phyloP scores from a whole-genome alignment of 2,329 filamentous ascomycete species.

The Cercospora zeina region DNA sequence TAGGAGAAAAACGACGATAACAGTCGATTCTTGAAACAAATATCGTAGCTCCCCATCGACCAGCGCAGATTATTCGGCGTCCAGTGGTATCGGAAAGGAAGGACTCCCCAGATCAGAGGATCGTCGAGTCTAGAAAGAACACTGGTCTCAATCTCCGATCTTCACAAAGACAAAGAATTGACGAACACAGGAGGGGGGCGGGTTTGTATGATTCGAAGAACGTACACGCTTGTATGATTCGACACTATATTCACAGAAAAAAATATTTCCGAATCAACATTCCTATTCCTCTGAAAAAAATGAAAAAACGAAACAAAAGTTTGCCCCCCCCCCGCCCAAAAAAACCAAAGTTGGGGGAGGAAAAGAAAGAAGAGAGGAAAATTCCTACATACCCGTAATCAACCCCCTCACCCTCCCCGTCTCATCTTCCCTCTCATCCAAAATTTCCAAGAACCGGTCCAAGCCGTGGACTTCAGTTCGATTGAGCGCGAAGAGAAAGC shows the following conservation, averaged over 20 bases:
- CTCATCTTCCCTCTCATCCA: constrained; percentile 71
- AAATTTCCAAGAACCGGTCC: constrained; percentile 69
- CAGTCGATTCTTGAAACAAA: constrained; percentile 86
- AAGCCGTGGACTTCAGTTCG: constrained; percentile 74
- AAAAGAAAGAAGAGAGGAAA: not conserved
- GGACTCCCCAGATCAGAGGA: constrained; percentile 86
- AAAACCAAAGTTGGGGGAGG: too few relatives aligned
- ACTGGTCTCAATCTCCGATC: not conserved
- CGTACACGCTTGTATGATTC: constrained; percentile 86
- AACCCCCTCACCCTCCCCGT: constrained; percentile 71
- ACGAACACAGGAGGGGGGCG: not conserved
- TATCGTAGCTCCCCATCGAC: constrained; percentile 89
- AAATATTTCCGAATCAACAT: not conserved
- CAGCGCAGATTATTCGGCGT: constrained; percentile 77
- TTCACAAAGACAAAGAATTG: not conserved
- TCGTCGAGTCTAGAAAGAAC: constrained; percentile 72
- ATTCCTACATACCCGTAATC: constrained; percentile 66
- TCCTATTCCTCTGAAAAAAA: not conserved
- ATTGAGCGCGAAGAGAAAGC: constrained; percentile 74
- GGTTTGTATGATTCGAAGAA: constrained; percentile 36
- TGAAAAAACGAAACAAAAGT: not conserved
- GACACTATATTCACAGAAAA: constrained; percentile 60
- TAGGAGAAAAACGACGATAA: constrained; percentile 78
- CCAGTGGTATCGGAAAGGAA: constrained; percentile 73
- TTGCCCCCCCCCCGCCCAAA: too few relatives aligned